Base-by-base conservation (phyloP, 805 yeast genomes). In the Myxozyma vanderwaltii region DNA sequence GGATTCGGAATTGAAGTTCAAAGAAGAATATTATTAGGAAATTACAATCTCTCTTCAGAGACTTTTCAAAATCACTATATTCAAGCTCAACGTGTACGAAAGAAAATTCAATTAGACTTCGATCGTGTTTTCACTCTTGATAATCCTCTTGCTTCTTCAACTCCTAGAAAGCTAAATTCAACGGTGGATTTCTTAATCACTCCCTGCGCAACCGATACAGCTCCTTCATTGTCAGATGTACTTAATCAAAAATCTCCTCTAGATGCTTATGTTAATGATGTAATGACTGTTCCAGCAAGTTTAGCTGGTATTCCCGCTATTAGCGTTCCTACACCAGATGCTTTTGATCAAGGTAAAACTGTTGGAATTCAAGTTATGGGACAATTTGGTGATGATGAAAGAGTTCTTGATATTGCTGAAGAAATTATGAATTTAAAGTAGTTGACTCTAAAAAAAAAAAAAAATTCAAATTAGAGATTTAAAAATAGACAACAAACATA, bases 261-360 rank as follows among this genome's bases (percentile, higher is more conserved):
- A 3, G 82, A 82, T 47, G 80, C 86, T 17, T 91, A 88, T 67
- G 77, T 86, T 54, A 88, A 90, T 71, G 99, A 94, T 72, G 83
- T 88, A 0, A 79, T 91, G 57, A 89, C 97, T 0, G 87, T 91
- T 3, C 97, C 99, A 0, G 88, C 94, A 41, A 91, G 96, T 1
- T 74, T 95, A 58, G 95, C 96, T 0, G 98, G 98, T 0, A 71
- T 92, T 1, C 99, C 99, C 0, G 83, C 96, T 0, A 79, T 92
- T 10, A 81, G 87, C 1, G 75, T 91, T 1, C 99, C 99, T 0
- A n/a, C n/a, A n/a, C n/a, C n/a, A n/a, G n/a, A n/a, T n/a, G n/a
- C n/a, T n/a, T n/a, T n/a, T n/a, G n/a, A n/a, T n/a, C n/a, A n/a
- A n/a, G n/a, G n/a, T n/a, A n/a, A n/a, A n/a, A n/a, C n/a, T n/a